Conservation (phyloP, 1,284 basidiomycete genomes). For the Puccinia polysora region DNA sequence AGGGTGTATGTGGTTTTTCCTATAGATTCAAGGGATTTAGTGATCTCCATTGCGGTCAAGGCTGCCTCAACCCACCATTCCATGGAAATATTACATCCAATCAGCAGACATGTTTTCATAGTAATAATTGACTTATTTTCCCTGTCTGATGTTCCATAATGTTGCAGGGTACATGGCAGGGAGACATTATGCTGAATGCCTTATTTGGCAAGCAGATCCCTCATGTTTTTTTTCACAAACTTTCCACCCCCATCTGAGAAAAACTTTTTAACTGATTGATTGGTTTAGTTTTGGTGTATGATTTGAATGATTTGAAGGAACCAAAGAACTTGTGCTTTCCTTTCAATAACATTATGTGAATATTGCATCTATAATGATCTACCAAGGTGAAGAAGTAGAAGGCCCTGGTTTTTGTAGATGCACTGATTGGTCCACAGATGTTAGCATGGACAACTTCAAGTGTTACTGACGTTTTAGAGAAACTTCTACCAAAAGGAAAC, state of each 20-base stretch:
- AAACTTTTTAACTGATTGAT: not conserved
- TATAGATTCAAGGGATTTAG: not conserved
- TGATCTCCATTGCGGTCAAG: not conserved
- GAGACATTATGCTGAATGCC: not conserved
- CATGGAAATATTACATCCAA: not conserved
- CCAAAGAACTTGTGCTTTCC: no score
- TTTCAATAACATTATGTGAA: no score
- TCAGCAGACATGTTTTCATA: not conserved
- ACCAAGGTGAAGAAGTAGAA: no score
- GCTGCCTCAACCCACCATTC: not conserved
- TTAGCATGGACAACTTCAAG: no score
- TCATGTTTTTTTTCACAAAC: not conserved
- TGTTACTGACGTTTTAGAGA: no score
- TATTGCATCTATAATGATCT: no score
- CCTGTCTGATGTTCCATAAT: not conserved
- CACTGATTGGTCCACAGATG: no score
- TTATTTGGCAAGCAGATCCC: not conserved
- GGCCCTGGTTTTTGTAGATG: no score
- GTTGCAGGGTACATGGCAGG: not conserved
- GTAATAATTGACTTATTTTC: not conserved
- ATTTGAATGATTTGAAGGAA: no score
- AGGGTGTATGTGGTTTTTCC: not conserved
- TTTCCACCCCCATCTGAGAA: not conserved
- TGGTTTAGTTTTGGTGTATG: not conserved
- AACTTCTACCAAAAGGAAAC: no score